A percentile compares a stretch with the other conserved stretches of the same genome.
Conservation (phyloP, 2,329 filamentous ascomycete species). For the Pseudogymnoascus sp. region DNA sequence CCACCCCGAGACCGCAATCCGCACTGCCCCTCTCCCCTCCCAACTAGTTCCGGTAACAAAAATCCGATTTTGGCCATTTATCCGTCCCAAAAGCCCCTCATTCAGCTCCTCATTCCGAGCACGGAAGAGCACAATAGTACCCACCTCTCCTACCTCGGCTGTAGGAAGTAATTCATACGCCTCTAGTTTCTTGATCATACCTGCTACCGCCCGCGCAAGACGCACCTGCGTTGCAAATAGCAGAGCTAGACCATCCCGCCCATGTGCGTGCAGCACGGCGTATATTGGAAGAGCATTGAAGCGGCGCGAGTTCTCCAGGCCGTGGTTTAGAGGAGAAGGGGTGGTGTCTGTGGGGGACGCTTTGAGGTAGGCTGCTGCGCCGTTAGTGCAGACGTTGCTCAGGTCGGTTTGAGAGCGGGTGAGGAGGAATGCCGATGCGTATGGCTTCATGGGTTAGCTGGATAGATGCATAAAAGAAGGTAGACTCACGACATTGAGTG, state of each 20-base stretch:
- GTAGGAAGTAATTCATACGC: constrained; percentile 61
- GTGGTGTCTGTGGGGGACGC: constrained; percentile 39
- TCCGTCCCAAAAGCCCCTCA: constrained; percentile 54
- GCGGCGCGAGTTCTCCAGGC: constrained; percentile 82
- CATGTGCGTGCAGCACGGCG: constrained; percentile 68
- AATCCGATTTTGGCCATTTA: constrained; percentile 67
- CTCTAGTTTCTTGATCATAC: constrained; percentile 51
- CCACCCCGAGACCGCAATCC: constrained; percentile 87
- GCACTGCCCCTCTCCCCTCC: constrained; percentile 63
- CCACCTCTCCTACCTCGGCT: constrained; percentile 27
- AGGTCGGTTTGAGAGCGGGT: constrained; percentile 55
- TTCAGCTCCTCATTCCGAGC: constrained; percentile 62
- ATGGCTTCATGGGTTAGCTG: constrained; percentile 43
- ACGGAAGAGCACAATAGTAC: constrained; percentile 68
- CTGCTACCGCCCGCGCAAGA: constrained; percentile 61
- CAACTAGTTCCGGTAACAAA: constrained; percentile 80
- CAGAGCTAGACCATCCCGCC: constrained; percentile 56
- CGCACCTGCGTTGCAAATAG: constrained; percentile 67
- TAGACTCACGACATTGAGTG: constrained; percentile 71
- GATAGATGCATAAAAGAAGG: neutral
- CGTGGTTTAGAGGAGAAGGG: constrained; percentile 77
- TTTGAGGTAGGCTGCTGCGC: constrained; percentile 74
- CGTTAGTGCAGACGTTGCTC: constrained; percentile 66
- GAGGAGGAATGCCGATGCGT: constrained; percentile 88
- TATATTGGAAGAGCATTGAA: constrained; percentile 90